Percentiles rank a stretch among this genome's conserved stretches.
These are phyloP conservation scores for Aspergillus indologenus DNA, from an alignment of 495 filamentous ascomycete genomes.

Conservation along the genomic window DNA sequence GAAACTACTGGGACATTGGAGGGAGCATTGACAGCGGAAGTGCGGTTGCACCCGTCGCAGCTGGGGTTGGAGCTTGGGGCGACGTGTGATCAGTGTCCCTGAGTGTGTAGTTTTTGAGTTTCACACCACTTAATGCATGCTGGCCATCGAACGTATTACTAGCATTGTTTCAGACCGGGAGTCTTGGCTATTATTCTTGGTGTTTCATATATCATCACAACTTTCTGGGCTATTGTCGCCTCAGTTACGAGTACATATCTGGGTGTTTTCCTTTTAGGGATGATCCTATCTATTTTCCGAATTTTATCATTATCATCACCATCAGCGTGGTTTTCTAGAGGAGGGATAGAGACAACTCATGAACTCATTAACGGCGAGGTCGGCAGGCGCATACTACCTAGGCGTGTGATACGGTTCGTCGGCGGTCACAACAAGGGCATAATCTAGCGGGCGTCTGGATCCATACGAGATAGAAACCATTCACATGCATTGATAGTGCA, in stretches of 20 bases:
- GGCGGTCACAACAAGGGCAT: not conserved
- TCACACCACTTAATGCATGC: conserved; percentile 12
- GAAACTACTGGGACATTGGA: conserved; percentile 87
- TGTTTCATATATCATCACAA: too few relatives aligned
- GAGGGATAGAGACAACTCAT: not conserved
- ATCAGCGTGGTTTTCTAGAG: not conserved
- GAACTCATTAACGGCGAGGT: not conserved
- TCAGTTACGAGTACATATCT: not conserved
- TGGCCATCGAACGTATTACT: conserved; percentile 10
- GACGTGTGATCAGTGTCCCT: conserved; percentile 49
- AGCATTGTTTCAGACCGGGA: not conserved
- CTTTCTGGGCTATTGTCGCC: not conserved
- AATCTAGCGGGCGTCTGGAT: not conserved
- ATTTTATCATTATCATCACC: not conserved
- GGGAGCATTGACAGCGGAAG: conserved; percentile 72
- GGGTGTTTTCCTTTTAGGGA: not conserved
- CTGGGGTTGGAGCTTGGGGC: conserved; percentile 71
- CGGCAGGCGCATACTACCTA: not conserved
- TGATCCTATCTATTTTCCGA: not conserved
- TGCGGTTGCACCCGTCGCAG: conserved; percentile 55
- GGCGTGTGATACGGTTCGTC: not conserved
- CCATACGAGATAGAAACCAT: not conserved
- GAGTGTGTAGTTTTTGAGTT: conserved; percentile 1
- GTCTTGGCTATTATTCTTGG: not conserved
- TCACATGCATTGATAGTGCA: not conserved